Percentiles rank a stretch among this genome's conserved stretches.
These are phyloP conservation scores for Suillus spraguei DNA, from an alignment of 768 basidiomycete genomes.

Conservation along the genomic window DNA sequence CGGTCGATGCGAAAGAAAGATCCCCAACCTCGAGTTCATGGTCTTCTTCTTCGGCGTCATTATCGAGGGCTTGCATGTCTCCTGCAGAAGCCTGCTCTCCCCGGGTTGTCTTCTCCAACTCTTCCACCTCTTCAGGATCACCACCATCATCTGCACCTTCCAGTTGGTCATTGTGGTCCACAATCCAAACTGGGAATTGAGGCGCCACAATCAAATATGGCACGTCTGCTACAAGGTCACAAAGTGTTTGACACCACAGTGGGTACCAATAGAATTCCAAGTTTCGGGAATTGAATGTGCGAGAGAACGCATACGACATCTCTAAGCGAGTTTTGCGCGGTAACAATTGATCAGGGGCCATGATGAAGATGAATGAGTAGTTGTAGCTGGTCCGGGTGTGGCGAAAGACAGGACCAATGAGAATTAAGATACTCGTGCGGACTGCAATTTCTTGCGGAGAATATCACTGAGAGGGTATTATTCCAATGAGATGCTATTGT, in stretches of 20 bases:
- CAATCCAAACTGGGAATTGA: slow-evolving; percentile 2
- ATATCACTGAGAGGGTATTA: too few relatives aligned
- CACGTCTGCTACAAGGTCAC: background rate
- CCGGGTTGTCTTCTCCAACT: background rate
- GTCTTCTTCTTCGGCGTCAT: background rate
- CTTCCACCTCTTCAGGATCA: background rate
- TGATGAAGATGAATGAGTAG: too few relatives aligned
- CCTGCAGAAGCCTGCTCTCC: too few relatives aligned
- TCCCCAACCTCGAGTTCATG: background rate
- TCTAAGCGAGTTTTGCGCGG: background rate
- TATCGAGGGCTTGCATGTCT: background rate
- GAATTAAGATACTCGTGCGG: too few relatives aligned
- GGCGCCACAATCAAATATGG: slow-evolving; percentile 7
- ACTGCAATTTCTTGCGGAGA: too few relatives aligned
- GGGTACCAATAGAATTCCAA: slow-evolving; percentile 4
- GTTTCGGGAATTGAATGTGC: background rate
- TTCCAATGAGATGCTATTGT: too few relatives aligned
- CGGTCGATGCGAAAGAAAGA: background rate
- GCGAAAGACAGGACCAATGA: too few relatives aligned
- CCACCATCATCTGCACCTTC: background rate
- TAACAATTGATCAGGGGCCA: background rate
- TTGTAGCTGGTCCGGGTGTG: too few relatives aligned
- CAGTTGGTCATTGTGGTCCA: background rate
- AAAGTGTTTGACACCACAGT: background rate
- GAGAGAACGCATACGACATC: slow-evolving; percentile 4